A percentile compares a stretch with the other conserved stretches of the same genome.
Evolutionary conservation across 306 rosid species (phyloP).

Genomic region (Mimosa bimucronata): DNA sequence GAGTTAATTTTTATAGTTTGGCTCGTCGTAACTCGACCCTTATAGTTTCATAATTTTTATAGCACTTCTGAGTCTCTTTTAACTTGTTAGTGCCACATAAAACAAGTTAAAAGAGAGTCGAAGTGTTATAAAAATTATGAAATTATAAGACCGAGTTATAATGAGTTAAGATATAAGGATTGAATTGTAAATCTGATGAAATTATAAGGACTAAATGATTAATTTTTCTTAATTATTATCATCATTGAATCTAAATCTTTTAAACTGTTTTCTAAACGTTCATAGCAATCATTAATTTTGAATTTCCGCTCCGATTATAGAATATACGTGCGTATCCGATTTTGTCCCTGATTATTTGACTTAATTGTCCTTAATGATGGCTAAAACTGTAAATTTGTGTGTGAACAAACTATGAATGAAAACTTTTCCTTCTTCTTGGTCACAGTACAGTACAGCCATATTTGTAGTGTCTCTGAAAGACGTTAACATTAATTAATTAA

Average conservation of each 20-base stretch:
- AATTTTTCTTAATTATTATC: no score
- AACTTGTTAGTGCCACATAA: no score
- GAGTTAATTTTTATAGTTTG: no score
- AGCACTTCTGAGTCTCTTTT: no score
- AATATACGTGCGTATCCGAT: background rate
- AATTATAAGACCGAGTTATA: no score
- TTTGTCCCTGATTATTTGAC: constrained; percentile 36
- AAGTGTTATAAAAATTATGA: no score
- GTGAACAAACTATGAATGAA: constrained; percentile 13
- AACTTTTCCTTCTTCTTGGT: background rate
- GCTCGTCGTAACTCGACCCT: no score
- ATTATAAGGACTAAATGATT: no score
- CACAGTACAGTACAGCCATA: background rate
- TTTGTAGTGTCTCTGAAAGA: background rate
- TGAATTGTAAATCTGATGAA: no score
- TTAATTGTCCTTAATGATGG: constrained; percentile 23
- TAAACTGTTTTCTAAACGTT: background rate
- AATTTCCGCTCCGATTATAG: background rate
- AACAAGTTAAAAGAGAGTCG: no score
- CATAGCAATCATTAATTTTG: background rate
- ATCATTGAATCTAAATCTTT: background rate
- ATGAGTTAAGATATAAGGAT: no score
- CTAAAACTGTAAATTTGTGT: constrained; percentile 40
- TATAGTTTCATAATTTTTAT: no score
- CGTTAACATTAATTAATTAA: background rate